Evolutionary conservation across 2,329 filamentous ascomycete genomes (phyloP), one percentile per base, ranked within the genome.

Genomic region (Cytospora chrysosperma): DNA sequence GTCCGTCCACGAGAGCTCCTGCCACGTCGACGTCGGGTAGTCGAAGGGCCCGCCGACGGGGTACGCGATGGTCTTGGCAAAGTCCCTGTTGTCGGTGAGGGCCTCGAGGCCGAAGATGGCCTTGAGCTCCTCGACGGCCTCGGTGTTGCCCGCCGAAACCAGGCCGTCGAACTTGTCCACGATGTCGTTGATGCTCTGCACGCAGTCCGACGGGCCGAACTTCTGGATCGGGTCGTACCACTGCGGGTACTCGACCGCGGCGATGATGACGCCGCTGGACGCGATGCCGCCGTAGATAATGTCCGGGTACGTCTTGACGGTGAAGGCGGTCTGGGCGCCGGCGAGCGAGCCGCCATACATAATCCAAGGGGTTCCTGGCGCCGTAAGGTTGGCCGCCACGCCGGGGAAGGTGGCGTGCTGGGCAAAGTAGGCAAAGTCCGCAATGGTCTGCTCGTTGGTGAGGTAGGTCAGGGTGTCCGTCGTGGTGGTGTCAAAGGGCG

Each of bases 21-120:
- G 82, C 82, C 82, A 84, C 5, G 82, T 84, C 27, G 73, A 74
- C 0, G 77, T 81, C 0, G 78, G 77, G 67, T 84, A 84, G 64
- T 76, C 76, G 61, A 81, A 76, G n/a, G 78, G 77, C 0, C 76
- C 77, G n/a, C 78, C 77, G 15, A 80, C 66, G 4, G 81, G 80
- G 47, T 77, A 78, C 0, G 78, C 79, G 63, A 83, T 82, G 0
- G 78, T 77, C 65, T 77, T 75, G 7, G 79, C 79, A 63, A 82
- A 82, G 66, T 82, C 80, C 28, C 78, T 72, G 28, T 78, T 69
- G 65, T 79, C 79, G 19, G 71, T 72, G n/a, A 83, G 68, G 3
- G 70, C 70, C 32, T 77, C 78, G 1, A 83, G 74, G 0, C 79
- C 80, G 54, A 83, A 83, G 7, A 82, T 70, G 1, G 75, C 70